Evolutionary conservation across 148 eudicot genomes (phyloP).

Genomic region (Nyssa sinensis): DNA sequence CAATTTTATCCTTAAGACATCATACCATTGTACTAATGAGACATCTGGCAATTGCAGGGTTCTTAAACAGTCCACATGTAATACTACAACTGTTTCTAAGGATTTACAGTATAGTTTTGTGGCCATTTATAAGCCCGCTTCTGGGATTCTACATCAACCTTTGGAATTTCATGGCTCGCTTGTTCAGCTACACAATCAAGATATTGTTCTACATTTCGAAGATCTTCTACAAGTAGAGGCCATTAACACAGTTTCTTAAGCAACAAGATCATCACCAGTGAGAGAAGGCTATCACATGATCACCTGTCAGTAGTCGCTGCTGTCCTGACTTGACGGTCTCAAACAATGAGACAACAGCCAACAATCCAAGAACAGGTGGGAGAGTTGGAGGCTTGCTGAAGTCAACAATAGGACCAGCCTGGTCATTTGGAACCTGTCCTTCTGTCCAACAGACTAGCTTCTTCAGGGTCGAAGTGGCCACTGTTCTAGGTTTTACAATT

Average conservation of each 20-base stretch:
- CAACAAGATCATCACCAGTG: neutral
- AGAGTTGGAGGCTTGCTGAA: conserved; percentile 68
- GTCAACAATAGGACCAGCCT: conserved; percentile 48
- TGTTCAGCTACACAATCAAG: conserved; percentile 33
- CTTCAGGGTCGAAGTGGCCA: conserved; percentile 39
- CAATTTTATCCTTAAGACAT: neutral
- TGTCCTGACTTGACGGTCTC: conserved; percentile 42
- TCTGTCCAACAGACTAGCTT: conserved; percentile 31
- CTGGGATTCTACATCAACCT: conserved; percentile 55
- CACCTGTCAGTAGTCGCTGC: conserved; percentile 31
- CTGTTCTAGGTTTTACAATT: conserved; percentile 23
- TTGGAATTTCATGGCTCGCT: conserved; percentile 36
- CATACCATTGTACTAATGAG: neutral
- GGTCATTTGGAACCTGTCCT: conserved; percentile 24
- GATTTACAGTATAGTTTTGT: conserved; percentile 35
- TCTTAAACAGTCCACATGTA: conserved; percentile 58
- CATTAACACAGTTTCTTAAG: neutral
- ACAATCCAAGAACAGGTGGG: conserved; percentile 47
- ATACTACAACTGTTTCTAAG: conserved; percentile 36
- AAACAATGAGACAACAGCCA: conserved; percentile 37
- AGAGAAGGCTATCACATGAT: neutral
- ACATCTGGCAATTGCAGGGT: conserved; percentile 48
- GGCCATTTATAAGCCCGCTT: conserved; percentile 55
- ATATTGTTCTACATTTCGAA: conserved; percentile 34
- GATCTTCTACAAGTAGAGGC: conserved; percentile 12